Evolutionary conservation across 2,329 filamentous ascomycete genomes (phyloP), one percentile per base, ranked within the genome.

Genomic region (Hypoxylon sp.): DNA sequence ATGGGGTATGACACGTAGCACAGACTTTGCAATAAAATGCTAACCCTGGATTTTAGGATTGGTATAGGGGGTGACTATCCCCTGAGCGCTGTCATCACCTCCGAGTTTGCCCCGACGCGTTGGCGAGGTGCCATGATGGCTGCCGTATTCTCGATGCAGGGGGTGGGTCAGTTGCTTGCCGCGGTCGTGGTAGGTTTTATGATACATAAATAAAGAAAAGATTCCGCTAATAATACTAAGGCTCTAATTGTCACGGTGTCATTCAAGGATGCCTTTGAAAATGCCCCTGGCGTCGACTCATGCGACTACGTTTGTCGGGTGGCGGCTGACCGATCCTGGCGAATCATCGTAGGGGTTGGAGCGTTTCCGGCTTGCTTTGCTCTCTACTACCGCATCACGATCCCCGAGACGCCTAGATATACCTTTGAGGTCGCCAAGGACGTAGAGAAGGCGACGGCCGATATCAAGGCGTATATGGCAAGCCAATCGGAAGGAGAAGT

Each of bases 61-160:
- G 91, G 90, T 28, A 92, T 93, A 52, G 91, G 92, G 68, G 92
- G 91, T 64, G 92, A 95, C 73, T 95, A 95, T 75, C 92, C 92
- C 1, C 81, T 95, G 6, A 91, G 87, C 47, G 89, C 90, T 0
- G 90, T 95, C 55, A 94, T 94, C 68, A 94, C 91, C 4, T 90
- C 91, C 10, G 92, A 95, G 83, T 94, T 94, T 74, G 91, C 91
- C 7, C 92, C 91, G 2, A 94, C 91, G 11, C 87, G 90, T 71
- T 93, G 91, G 87, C 85, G 92, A 71, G 92, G 91, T 64, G 90
- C 89, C 60, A 94, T 95, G 89, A 91, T 95, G 82, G 90, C 89
- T 10, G 85, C 90, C 15, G 91, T 94, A 50, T 95, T 95, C 73
- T 91, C 90, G 37, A 94, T 94, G 91, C 92, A 95, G 72, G 91